A percentile compares a stretch with the other conserved stretches of the same genome.
Conservation (phyloP, 2,329 filamentous ascomycete species). For the Cordyceps farinosa region DNA sequence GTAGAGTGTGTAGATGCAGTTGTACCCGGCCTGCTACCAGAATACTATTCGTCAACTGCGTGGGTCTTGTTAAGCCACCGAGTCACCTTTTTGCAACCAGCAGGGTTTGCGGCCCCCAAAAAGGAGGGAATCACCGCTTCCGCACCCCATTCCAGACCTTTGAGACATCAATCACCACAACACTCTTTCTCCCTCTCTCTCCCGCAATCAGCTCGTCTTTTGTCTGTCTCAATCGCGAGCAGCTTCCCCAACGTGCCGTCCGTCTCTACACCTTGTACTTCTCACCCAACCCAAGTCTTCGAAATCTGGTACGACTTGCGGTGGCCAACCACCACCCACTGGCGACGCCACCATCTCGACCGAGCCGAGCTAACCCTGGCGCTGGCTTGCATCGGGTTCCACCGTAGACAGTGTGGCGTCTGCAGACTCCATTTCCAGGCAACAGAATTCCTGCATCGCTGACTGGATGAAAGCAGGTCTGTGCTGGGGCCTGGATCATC, state of each 20-base stretch:
- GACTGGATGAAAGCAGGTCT: neutral
- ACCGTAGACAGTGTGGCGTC: slow-evolving; percentile 4
- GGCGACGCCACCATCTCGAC: slow-evolving; percentile 3
- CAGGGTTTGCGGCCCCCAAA: neutral
- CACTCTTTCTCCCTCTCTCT: neutral
- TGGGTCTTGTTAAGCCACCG: neutral
- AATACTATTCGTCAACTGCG: neutral
- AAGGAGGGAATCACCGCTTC: neutral
- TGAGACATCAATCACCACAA: neutral
- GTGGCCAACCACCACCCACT: neutral
- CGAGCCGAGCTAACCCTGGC: neutral
- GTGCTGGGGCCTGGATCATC: neutral
- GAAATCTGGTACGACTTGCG: too few relatives aligned
- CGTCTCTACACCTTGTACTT: too few relatives aligned
- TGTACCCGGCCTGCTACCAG: neutral
- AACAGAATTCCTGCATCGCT: slow-evolving; percentile 4
- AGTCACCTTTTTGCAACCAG: neutral
- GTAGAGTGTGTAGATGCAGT: neutral
- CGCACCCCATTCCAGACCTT: neutral
- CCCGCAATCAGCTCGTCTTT: neutral
- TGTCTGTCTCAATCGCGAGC: neutral
- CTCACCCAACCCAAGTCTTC: too few relatives aligned
- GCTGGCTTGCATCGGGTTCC: slow-evolving; percentile 3
- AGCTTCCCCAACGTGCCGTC: neutral
- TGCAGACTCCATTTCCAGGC: slow-evolving; percentile 2